These are phyloP conservation scores for Stachybotrys elegans DNA, from an alignment of 2,329 filamentous ascomycete species.

Conservation along the genomic window DNA sequence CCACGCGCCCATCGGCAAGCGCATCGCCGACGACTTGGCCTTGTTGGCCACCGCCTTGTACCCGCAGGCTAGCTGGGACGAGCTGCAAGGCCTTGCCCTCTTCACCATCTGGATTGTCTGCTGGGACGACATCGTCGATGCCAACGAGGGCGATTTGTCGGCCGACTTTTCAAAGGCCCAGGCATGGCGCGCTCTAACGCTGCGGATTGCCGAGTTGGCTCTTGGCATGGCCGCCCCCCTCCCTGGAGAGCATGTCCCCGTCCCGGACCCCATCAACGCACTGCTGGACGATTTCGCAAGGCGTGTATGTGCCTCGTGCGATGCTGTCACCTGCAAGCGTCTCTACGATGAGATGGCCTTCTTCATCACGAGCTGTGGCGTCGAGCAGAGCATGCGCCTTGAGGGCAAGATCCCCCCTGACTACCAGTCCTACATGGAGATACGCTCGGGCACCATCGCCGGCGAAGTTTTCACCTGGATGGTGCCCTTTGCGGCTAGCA, in stretches of 20 bases:
- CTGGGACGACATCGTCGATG: constrained; percentile 28
- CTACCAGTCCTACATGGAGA: constrained; percentile 21
- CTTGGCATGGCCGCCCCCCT: constrained; percentile 9
- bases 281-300: constrained; percentile 18
- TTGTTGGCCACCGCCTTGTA: constrained; percentile 15
- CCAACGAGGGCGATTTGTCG: constrained; percentile 20
- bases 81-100: constrained; percentile 16
- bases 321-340: constrained; percentile 10
- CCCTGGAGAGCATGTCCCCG: not conserved
- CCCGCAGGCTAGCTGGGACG: constrained; percentile 12
- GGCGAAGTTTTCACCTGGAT: constrained; percentile 19
- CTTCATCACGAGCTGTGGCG: constrained; percentile 19
- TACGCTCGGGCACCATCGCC: constrained; percentile 22
- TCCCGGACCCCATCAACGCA: constrained; percentile 16
- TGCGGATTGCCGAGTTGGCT: constrained; percentile 11
- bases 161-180: constrained; percentile 19
- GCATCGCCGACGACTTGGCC: constrained; percentile 28
- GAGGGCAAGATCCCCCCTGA: constrained; percentile 15
- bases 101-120: constrained; percentile 24
- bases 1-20: constrained; percentile 17
- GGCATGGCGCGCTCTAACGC: constrained; percentile 17
- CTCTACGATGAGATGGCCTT: constrained; percentile 15
- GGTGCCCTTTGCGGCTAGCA: constrained; percentile 17
- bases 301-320: constrained; percentile 5
- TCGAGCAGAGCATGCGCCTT: constrained; percentile 22